Evolutionary conservation across 2,329 filamentous ascomycete genomes (phyloP), one percentile per base, ranked within the genome.

Genomic region (Ophiostoma ips): DNA sequence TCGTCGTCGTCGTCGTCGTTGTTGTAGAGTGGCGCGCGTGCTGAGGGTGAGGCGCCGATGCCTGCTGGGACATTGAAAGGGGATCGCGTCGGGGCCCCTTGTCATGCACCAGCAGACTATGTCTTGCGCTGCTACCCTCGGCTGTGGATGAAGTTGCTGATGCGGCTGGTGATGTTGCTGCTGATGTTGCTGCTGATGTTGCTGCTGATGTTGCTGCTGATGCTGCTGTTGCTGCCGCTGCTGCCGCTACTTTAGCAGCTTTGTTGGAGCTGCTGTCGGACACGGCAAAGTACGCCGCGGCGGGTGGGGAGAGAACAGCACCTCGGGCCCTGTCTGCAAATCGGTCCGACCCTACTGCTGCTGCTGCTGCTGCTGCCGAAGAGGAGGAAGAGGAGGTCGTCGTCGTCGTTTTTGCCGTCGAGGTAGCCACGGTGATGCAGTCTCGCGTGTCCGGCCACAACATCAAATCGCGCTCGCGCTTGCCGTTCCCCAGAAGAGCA

Each of bases 31-130:
- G 24, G 24, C 24, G 24, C 24, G 24, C 8, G 5, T 28, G 24
- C 24, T 43, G 65, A 70, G 75, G 70, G 63, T 66, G 70, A 73
- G 73, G 68, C 66, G 68, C 69, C 71, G 71, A 65, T 60, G 70
- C 72, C 68, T 71, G 73, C 70, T 78, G 75, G 69, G 76, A 79
- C 78, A 81, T 81, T 69, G 75, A 73, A 69, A 68, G 68, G 72
- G 71, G 13, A 28, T 45, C 21, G 40, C 19, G 21, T 12, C 28
- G 21, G 11, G 16, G 36, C 9, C 64, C 66, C 66, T 67, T 66
- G 66, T 67, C 69, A 64, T 65, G 65, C 36, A 19, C 36, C 18
- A 16, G 37, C 66, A 66, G 68, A 68, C 68, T 70, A 64, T 70
- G 66, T 74, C 77, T 81, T 81, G 71, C 76, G 77, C 61, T n/a